A percentile compares a stretch with the other conserved stretches of the same genome.
These are phyloP conservation scores for Ustilago vetiveriae DNA, from an alignment of 1,284 basidiomycete genomes.

Conservation along the genomic window DNA sequence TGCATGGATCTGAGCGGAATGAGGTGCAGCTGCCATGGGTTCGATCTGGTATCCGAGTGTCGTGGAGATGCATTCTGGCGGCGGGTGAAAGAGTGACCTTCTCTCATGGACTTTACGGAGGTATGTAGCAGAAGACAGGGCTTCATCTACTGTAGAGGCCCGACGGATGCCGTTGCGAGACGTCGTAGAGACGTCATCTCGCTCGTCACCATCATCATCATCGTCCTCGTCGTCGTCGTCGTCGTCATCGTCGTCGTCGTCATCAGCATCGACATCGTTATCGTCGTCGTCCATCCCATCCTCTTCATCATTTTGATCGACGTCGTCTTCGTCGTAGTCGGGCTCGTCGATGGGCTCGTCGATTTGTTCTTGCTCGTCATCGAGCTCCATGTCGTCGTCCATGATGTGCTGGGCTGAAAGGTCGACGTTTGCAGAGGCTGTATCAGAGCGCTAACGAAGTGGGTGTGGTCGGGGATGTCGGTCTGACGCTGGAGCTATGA, in stretches of 20 bases:
- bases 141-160: constrained; percentile 11
- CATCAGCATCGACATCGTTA: constrained; percentile 19
- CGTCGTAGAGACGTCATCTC: constrained; percentile 14
- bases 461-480: too few relatives aligned
- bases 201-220: constrained; percentile 17
- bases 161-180: constrained; percentile 16
- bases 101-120: constrained; percentile 36
- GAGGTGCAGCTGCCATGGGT: constrained; percentile 88
- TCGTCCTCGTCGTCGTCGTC: constrained; percentile 30
- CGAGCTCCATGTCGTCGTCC: constrained; percentile 51
- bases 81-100: constrained; percentile 28
- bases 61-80: constrained; percentile 17
- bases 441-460: too few relatives aligned
- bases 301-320: too few relatives aligned
- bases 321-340: constrained; percentile 28
- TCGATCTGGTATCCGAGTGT: constrained; percentile 73
- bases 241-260: constrained; percentile 18
- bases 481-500: too few relatives aligned
- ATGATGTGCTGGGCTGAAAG: constrained; percentile 8
- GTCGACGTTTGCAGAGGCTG: not conserved
- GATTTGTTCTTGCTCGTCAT: constrained; percentile 42
- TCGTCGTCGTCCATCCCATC: constrained; percentile 30
- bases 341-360: constrained; percentile 26
- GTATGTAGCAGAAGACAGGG: constrained; percentile 28
- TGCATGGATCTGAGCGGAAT: constrained; percentile 85